Evolutionary conservation across 2,329 filamentous ascomycete species (phyloP).

Genomic region (Orbilia javanica): DNA sequence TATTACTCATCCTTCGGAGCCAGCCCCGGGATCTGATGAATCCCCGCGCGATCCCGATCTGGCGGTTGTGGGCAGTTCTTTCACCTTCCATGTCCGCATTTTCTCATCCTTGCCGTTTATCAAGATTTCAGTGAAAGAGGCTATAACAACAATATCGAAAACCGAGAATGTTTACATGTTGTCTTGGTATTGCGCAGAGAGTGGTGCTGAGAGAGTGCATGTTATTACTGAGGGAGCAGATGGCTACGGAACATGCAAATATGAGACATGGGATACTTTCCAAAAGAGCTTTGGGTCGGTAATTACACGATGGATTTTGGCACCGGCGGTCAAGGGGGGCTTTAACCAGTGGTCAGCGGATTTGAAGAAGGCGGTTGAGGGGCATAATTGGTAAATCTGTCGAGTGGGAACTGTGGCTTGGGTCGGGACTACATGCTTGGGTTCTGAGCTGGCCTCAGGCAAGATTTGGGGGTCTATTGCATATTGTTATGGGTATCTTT

Average conservation of each 20-base stretch:
- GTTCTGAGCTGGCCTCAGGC: constrained; percentile 4
- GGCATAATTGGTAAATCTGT: constrained; percentile 24
- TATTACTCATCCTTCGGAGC: constrained; percentile 29
- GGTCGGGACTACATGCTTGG: background rate
- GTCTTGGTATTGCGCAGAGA: constrained; percentile 9
- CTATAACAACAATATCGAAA: constrained; percentile 39
- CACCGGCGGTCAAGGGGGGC: constrained; percentile 7
- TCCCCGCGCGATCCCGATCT: background rate
- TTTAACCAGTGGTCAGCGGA: constrained; percentile 50
- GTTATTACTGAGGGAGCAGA: constrained; percentile 42
- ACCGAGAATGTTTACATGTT: constrained; percentile 29
- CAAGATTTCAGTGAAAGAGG: constrained; percentile 6
- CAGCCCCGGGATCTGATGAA: background rate
- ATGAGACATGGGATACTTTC: constrained; percentile 51
- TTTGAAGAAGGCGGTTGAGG: constrained; percentile 47
- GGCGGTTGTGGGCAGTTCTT: constrained; percentile 28
- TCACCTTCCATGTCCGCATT: constrained; percentile 29
- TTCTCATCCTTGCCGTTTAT: constrained; percentile 42
- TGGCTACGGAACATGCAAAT: constrained; percentile 46
- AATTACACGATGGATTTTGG: constrained; percentile 14
- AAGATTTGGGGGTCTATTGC: too few species aligned
- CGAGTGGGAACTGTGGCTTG: background rate
- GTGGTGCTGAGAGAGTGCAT: constrained; percentile 38
- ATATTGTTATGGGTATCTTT: background rate
- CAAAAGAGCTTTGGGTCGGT: constrained; percentile 23